Conservation (phyloP, 2,329 filamentous ascomycete species). For the Clonostachys rhizophaga region DNA sequence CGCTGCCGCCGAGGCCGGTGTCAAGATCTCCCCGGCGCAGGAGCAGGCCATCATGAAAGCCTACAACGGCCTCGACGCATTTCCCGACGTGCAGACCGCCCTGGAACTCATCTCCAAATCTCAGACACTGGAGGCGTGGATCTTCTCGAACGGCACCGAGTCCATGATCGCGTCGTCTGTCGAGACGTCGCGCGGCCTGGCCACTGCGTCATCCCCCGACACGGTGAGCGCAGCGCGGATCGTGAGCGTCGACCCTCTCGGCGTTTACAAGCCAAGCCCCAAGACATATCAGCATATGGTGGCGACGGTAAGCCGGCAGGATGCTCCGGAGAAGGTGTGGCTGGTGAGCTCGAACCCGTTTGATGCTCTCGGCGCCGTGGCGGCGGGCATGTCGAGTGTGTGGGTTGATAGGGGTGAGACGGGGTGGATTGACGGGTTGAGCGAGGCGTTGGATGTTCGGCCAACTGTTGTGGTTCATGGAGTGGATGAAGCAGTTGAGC, state of each 20-base stretch:
- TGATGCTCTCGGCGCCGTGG: conserved; percentile 61
- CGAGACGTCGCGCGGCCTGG: conserved; percentile 48
- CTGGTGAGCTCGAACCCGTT: conserved; percentile 71
- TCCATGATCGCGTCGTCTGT: conserved; percentile 60
- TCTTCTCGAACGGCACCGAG: conserved; percentile 68
- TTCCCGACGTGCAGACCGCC: conserved; percentile 55
- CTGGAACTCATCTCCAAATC: conserved; percentile 39
- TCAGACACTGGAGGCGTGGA: conserved; percentile 41
- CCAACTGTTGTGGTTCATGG: conserved; percentile 51
- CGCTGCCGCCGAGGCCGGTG: conserved; percentile 52
- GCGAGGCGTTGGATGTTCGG: conserved; percentile 31
- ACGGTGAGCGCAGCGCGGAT: conserved; percentile 23
- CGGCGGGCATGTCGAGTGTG: conserved; percentile 55
- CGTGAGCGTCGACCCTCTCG: conserved; percentile 50
- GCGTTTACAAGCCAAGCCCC: conserved; percentile 60
- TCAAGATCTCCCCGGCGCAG: conserved; percentile 32
- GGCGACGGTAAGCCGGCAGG: conserved; percentile 38
- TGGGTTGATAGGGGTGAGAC: conserved; percentile 61
- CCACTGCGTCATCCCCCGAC: conserved; percentile 25
- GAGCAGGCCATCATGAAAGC: conserved; percentile 51
- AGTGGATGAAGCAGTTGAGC: conserved; percentile 51
- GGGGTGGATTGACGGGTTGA: conserved; percentile 63
- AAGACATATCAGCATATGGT: conserved; percentile 58
- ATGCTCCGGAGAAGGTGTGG: conserved; percentile 51
- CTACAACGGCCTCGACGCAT: conserved; percentile 61